Conservation (phyloP, 192 early-diverging fungal species). For the Globomyces pollinis-pini region DNA sequence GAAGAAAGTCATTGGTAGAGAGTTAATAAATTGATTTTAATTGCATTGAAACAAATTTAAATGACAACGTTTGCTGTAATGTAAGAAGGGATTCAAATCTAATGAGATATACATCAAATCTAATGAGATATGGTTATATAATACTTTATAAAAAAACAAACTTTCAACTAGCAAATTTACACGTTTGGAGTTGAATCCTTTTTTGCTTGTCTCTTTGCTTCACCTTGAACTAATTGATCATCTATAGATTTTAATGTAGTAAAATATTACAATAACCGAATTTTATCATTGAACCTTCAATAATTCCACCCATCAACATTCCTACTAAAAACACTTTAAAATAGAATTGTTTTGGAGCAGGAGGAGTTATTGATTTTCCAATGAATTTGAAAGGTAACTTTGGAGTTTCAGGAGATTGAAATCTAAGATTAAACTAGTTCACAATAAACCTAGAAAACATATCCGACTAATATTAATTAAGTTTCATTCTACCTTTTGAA, state of each 20-base stretch:
- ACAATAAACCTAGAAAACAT: neutral
- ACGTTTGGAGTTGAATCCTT: too few species aligned
- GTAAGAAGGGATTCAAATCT: too few species aligned
- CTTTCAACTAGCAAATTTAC: too few species aligned
- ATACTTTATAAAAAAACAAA: too few species aligned
- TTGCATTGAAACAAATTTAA: neutral
- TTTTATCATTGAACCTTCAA: neutral
- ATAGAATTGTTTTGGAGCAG: too few species aligned
- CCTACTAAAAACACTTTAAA: neutral
- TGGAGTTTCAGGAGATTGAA: neutral
- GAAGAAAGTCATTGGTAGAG: conserved; percentile 3
- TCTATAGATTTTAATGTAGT: too few species aligned
- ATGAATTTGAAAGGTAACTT: neutral
- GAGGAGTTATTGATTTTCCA: neutral
- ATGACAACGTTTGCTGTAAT: too few species aligned
- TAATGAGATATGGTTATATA: too few species aligned
- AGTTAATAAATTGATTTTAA: neutral
- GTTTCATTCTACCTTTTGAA: conserved; percentile 1
- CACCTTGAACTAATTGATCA: neutral
- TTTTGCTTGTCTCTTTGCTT: neutral
- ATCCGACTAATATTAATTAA: too few species aligned
- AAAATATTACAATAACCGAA: conserved; percentile 2
- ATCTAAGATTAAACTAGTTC: neutral
- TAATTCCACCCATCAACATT: neutral
- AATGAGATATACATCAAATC: too few species aligned